Evolutionary conservation across 495 filamentous ascomycete species (phyloP), one percentile per base, ranked within the genome.

Genomic region (Trichoderma gamsii): DNA sequence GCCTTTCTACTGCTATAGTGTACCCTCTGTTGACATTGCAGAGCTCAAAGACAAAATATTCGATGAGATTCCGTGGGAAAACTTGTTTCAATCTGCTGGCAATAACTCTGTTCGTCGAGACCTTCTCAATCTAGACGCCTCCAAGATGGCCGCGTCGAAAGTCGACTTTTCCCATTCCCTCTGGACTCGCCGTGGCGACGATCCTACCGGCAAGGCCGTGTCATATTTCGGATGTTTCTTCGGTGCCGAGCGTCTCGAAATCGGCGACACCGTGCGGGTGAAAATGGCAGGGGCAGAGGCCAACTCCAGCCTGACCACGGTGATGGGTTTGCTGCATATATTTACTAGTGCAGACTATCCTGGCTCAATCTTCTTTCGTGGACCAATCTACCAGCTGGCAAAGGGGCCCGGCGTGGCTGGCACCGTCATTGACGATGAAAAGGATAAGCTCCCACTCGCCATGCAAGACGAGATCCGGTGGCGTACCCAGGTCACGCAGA

Each of bases 111-210:
- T 52, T n/a, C 41, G 41, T 11, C 67, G 67, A 13, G 67, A 68
- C 12, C 56, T 63, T 27, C 18, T 68, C 23, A 59, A 32, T 25
- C 67, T 68, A 41, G 67, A 68, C 23, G 67, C 67, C 6, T 68
- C 67, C 41, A 68, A 68, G 61, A 68, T 68, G 67, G 67, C 67
- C 12, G 67, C 67, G 41, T 25, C 59, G n/a, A 68, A 68, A 43
- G 61, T 68, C 61, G 67, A 68, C 35, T 49, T 46, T 12, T 68
- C 67, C 3, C 46, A 63, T 41, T 68, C 67, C 21, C 41, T 64
- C 59, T 68, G 59, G 56, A 56, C 59, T 21, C 67, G 27, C 2
- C 27, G 27, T n/a, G 41, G 41, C 9, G 41, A 66, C 27, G 56
- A 64, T 12, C 41, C 56, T 4, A 63, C 32, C 51, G 25, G 59